Evolutionary conservation across 768 basidiomycete species (phyloP), one percentile per base, ranked within the genome.

Genomic region (Podaxis sp.): DNA sequence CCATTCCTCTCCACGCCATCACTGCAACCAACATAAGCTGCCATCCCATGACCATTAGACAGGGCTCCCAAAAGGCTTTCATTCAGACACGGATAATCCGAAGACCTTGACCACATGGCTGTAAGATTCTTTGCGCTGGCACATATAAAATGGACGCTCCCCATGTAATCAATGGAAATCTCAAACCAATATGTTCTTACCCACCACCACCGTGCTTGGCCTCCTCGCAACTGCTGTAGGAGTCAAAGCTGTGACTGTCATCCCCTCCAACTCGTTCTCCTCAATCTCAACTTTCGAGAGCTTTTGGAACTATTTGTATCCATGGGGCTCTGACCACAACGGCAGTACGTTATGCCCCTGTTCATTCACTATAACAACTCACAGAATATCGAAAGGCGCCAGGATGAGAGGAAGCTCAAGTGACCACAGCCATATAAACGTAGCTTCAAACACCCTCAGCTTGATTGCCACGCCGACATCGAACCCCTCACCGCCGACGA

Each of bases 251-350:
- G 77, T 75, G 4, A 78, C 77, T 0, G 75, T 78, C 48, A 79
- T 81, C 19, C 80, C 80, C 1, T 69, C 74, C 5, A 73, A 68
- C 22, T 80, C 79, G 3, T 79, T 81, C 66, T 75, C 72, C n/a
- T 75, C 73, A 9, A 72, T 74, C 59, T 68, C 78, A 3, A 69
- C 70, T 5, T 74, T 81, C 28, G 78, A 79, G 64, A 73, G 61
- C 13, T 80, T 71, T 63, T 81, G 78, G 78, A 70, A 70, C 24
- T 80, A 81, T 64, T 70, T 80, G 26, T 81, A 81, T 62, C 79
- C 79, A 5, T 81, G 80, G 80, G 80, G 80, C 5, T 77, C 77
- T 36, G 79, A 80, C 53, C 79, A 80, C 67, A 80, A 80, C 57
- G 79, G 79, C 59, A 76, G 79, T 80, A 61, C 4, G 77, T 72